These are phyloP conservation scores for Cucumis hystrix DNA, from an alignment of 306 rosid genomes.

Conservation along the genomic window DNA sequence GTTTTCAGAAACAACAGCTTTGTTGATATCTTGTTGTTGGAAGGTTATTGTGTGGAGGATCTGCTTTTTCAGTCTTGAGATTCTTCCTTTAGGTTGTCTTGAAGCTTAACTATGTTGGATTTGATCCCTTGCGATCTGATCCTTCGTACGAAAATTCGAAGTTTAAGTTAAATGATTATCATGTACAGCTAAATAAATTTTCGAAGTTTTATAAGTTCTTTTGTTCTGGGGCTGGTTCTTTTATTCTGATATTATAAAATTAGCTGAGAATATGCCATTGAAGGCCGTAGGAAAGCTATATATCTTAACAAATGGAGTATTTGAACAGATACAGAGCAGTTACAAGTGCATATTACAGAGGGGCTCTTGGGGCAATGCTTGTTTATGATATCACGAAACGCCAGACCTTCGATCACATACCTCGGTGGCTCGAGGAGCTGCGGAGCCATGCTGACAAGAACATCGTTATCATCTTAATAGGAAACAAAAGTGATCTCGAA, in stretches of 20 bases:
- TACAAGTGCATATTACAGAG: slow-evolving; percentile 94
- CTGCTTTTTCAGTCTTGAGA: background rate
- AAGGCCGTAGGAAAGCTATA: background rate
- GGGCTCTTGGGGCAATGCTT: slow-evolving; percentile 97
- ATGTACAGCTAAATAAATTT: background rate
- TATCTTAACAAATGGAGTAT: background rate
- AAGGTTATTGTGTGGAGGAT: background rate
- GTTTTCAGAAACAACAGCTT: background rate
- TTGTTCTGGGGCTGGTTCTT: background rate
- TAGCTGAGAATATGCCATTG: background rate
- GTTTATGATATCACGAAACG: slow-evolving; percentile 88
- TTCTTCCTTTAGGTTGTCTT: background rate
- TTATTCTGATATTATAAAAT: background rate
- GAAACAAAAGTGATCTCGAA: slow-evolving; percentile 83
- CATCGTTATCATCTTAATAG: slow-evolving; percentile 76
- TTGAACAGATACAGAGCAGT: slow-evolving; percentile 80
- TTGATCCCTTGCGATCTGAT: background rate
- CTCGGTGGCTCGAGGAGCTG: slow-evolving; percentile 93
- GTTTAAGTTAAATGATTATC: background rate
- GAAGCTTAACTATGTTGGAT: background rate
- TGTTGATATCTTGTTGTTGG: background rate
- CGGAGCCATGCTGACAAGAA: slow-evolving; percentile 94
- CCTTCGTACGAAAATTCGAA: background rate
- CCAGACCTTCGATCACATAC: slow-evolving; percentile 81
- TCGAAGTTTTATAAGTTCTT: background rate